Conservation (phyloP, 345 rosid genomes). For the Eutrema japonicum region DNA sequence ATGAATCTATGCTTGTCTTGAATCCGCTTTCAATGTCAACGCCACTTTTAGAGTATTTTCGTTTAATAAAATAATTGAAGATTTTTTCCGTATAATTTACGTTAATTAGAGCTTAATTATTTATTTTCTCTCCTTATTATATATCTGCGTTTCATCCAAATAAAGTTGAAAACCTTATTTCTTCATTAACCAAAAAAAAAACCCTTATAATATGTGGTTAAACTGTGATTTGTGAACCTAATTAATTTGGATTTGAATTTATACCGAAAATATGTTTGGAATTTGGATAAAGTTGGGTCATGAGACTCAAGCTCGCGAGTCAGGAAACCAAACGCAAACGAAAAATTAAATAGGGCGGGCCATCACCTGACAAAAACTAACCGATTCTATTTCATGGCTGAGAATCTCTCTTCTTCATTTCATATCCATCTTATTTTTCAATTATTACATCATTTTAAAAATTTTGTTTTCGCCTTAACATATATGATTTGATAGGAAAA, state of each 20-base stretch:
- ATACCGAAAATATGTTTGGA: constrained; percentile 21
- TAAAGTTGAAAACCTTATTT: background rate
- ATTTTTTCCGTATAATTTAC: too few relatives aligned
- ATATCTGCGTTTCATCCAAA: background rate
- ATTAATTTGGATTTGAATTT: background rate
- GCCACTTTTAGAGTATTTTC: background rate
- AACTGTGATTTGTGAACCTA: background rate
- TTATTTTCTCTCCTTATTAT: background rate
- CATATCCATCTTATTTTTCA: constrained; percentile 27
- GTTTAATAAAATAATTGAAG: too few relatives aligned
- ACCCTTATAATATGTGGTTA: background rate
- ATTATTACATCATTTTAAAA: background rate
- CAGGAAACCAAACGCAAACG: constrained; percentile 8
- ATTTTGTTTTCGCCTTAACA: background rate
- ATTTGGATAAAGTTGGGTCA: constrained; percentile 30
- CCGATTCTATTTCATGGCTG: constrained; percentile 25
- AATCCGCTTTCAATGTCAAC: too few relatives aligned
- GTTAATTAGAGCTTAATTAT: background rate
- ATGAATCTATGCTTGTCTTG: too few relatives aligned
- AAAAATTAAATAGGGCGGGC: constrained; percentile 19
- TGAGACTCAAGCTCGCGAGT: constrained; percentile 23
- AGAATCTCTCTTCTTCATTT: constrained; percentile 17
- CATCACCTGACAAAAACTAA: constrained; percentile 32
- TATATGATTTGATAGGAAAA: too few relatives aligned
- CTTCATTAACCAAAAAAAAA: too few relatives aligned